Evolutionary conservation across 2,329 filamentous ascomycete species (phyloP).

Genomic region (Gnomoniopsis sp.): DNA sequence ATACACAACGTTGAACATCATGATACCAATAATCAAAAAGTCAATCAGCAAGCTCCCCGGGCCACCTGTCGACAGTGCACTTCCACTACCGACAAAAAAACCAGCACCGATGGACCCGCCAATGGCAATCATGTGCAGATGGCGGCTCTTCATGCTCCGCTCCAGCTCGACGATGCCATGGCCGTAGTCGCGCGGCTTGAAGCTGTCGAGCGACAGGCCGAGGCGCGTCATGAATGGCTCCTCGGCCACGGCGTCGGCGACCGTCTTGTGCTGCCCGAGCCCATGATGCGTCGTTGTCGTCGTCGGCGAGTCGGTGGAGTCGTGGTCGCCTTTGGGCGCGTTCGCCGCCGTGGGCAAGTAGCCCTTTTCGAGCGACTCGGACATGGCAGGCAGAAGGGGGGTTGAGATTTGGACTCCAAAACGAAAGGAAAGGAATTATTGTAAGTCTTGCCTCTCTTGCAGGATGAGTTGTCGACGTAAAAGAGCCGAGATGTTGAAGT

Average conservation of each 20-base stretch:
- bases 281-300: not conserved
- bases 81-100: constrained; percentile 59
- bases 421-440: not conserved
- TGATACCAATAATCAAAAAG: constrained; percentile 56
- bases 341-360: not conserved
- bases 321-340: not conserved
- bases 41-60: constrained; percentile 42
- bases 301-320: not conserved
- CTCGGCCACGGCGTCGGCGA: constrained; percentile 15
- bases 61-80: constrained; percentile 45
- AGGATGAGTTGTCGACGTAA: no score
- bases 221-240: constrained; percentile 35
- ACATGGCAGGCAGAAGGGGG: not conserved
- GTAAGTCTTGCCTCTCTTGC: no score
- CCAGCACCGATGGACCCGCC: constrained; percentile 58
- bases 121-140: constrained; percentile 52
- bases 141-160: constrained; percentile 42
- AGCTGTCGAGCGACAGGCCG: constrained; percentile 39
- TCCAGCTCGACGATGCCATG: constrained; percentile 25
- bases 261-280: not conserved
- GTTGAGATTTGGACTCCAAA: not conserved
- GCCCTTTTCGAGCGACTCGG: not conserved
- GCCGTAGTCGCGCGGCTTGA: constrained; percentile 33
- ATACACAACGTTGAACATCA: constrained; percentile 61
- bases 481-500: no score